Conservation (phyloP, 129 eudicot genomes). For the Flaveria trinervia region DNA sequence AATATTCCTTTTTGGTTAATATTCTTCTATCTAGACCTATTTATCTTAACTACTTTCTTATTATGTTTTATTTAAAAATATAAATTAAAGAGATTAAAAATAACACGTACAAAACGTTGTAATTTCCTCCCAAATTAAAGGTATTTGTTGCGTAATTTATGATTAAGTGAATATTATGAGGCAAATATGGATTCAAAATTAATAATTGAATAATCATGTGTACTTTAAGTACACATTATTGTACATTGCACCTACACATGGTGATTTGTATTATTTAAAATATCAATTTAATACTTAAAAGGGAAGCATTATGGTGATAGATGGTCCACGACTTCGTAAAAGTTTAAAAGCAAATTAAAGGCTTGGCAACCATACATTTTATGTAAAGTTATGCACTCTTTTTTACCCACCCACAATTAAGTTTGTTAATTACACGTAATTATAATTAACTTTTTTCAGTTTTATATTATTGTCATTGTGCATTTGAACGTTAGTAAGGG, state of each 20-base stretch:
- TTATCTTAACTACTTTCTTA: background rate
- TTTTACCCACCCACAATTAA: background rate
- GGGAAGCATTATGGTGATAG: slow-evolving; percentile 34
- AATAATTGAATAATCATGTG: background rate
- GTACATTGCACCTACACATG: slow-evolving; percentile 18
- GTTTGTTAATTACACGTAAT: background rate
- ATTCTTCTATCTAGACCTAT: background rate
- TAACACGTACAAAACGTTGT: background rate
- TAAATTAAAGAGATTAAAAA: background rate
- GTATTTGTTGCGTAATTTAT: background rate
- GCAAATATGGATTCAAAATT: background rate
- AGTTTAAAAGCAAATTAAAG: slow-evolving; percentile 25
- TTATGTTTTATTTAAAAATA: background rate
- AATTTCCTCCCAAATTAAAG: background rate
- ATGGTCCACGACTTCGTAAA: slow-evolving; percentile 27
- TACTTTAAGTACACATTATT: slow-evolving; percentile 3
- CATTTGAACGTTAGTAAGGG: background rate
- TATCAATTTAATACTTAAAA: slow-evolving; percentile 19
- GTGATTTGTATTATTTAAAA: slow-evolving; percentile 8
- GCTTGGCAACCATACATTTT: slow-evolving; percentile 37
- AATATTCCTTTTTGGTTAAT: slow-evolving; percentile 5
- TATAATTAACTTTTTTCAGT: background rate
- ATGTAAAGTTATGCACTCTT: background rate
- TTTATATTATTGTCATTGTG: background rate
- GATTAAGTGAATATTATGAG: background rate